phyloP scores from a whole-genome alignment of 495 filamentous ascomycete species.

The Aspergillus nidulans region DNA sequence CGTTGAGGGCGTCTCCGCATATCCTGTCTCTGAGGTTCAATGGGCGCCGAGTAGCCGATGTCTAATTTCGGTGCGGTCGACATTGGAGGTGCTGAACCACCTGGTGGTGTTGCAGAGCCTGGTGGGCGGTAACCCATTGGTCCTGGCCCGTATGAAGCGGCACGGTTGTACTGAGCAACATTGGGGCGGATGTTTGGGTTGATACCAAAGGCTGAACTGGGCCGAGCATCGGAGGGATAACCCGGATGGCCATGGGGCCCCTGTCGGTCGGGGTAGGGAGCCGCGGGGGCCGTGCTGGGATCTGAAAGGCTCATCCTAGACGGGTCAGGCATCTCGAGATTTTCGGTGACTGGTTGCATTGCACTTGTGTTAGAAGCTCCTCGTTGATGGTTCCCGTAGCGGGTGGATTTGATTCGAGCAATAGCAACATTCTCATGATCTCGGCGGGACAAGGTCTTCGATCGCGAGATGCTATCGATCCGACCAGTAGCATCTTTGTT shows the following conservation, averaged over 20 bases:
- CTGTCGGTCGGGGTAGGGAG: slow-evolving; percentile 38
- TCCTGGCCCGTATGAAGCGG: slow-evolving; percentile 32
- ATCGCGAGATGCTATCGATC: slow-evolving; percentile 79
- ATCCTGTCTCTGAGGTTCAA: slow-evolving; percentile 34
- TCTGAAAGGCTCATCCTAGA: slow-evolving; percentile 41
- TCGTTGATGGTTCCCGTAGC: slow-evolving; percentile 78
- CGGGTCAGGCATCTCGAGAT: slow-evolving; percentile 73
- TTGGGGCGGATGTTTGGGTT: slow-evolving; percentile 49
- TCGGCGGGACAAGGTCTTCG: slow-evolving; percentile 79
- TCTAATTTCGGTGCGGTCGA: slow-evolving; percentile 39
- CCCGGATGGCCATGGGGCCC: slow-evolving; percentile 49
- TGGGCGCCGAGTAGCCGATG: slow-evolving; percentile 51
- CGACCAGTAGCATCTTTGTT: slow-evolving; percentile 83
- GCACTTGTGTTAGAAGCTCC: slow-evolving; percentile 33
- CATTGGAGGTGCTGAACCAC: slow-evolving; percentile 27
- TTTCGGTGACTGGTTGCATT: slow-evolving; percentile 49
- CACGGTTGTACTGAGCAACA: slow-evolving; percentile 30
- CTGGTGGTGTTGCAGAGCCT: slow-evolving; percentile 30
- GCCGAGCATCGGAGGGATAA: slow-evolving; percentile 59
- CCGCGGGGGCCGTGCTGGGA: slow-evolving; percentile 31
- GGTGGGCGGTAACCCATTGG: slow-evolving; percentile 40
- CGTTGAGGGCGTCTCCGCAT: slow-evolving; percentile 31
- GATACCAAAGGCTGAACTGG: slow-evolving; percentile 65
- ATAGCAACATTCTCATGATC: slow-evolving; percentile 93
- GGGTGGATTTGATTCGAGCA: slow-evolving; percentile 75